A percentile compares a stretch with the other conserved stretches of the same genome.
These are phyloP conservation scores for Lichenothelia convexa DNA, from an alignment of 495 filamentous ascomycete species.

Conservation along the genomic window DNA sequence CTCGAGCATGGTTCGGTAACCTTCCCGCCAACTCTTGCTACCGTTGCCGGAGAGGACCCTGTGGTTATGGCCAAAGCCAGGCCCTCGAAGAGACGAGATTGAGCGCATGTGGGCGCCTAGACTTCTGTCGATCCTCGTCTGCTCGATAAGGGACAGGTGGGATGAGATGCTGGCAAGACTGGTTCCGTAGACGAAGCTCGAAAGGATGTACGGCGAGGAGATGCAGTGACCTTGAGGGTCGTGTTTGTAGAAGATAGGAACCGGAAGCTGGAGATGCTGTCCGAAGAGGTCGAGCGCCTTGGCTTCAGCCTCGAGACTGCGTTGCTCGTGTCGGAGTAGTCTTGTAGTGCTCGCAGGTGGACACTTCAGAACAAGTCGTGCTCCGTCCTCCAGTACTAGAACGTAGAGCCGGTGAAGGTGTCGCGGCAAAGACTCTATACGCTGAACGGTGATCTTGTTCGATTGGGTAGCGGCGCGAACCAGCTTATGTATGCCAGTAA, in stretches of 20 bases:
- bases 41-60: slow-evolving; percentile 30
- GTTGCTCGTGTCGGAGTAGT: slow-evolving; percentile 39
- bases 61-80: slow-evolving; percentile 30
- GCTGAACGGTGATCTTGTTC: slow-evolving; percentile 24
- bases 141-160: slow-evolving; percentile 22
- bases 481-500: slow-evolving; percentile 23
- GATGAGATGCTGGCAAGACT: slow-evolving; percentile 24
- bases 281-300: slow-evolving; percentile 30
- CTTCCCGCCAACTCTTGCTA: slow-evolving; percentile 39
- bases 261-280: slow-evolving; percentile 25
- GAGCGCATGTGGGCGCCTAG: slow-evolving; percentile 19
- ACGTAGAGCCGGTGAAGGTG: slow-evolving; percentile 36
- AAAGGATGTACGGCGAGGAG: slow-evolving; percentile 30
- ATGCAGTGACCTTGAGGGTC: slow-evolving; percentile 23
- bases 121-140: slow-evolving; percentile 27
- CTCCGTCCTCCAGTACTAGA: slow-evolving; percentile 35
- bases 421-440: slow-evolving; percentile 26
- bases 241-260: slow-evolving; percentile 35
- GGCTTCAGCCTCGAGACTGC: slow-evolving; percentile 38
- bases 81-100: slow-evolving; percentile 12
- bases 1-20: slow-evolving; percentile 43
- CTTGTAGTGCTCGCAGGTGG: slow-evolving; percentile 31
- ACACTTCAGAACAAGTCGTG: slow-evolving; percentile 33
- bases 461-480: slow-evolving; percentile 25
- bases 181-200: slow-evolving; percentile 29